Base-by-base conservation (phyloP, 331 rosid genomes). In the Acacia concinna region DNA sequence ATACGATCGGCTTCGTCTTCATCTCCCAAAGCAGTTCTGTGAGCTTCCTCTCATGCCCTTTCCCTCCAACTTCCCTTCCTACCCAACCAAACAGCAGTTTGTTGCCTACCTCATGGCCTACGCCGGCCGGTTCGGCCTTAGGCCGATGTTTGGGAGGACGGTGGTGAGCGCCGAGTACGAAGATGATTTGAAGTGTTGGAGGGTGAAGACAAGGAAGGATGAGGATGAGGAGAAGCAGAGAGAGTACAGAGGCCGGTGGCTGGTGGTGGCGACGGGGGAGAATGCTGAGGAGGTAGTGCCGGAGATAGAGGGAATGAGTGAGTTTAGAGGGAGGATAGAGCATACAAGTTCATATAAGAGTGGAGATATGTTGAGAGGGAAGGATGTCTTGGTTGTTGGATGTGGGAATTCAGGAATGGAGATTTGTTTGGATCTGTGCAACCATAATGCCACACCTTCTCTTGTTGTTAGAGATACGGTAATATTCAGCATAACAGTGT, bases 401-500 rank as follows among this genome's bases (percentile, higher is more conserved):
- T 93, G 94, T 75, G 98, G 98, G 8, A 93, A 93, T 78, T 93
- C 98, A 0, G 98, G 98, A 46, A 90, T 91, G 98, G 98, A 93
- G 84, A 86, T 93, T 57, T 87, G 91, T 71, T 83, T 93, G 79
- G 98, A 93, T 88, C 93, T 93, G 14, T 90, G 91, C 87, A 80
- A 89, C 81, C 86, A 87, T 56, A 81, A 88, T 79, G 97, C 98
- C 74, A 81, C 23, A 30, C 94, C 98, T 8, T 89, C 90, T 59
- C 87, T 93, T 13, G 96, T 90, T 0, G 96, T 91, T 62, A 90
- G 94, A 79, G 89, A 90, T 73, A 74, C 97, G 85, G 98, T 91
- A 54, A 28, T 49, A 43, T 4, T 18, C 25, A 49, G 6, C 23
- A 49, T 49, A 7, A 49, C 23, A 17, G 23, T 5, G 6, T n/a